These are phyloP conservation scores for Rubia occidens DNA, from an alignment of 305 asterid species.

Conservation along the genomic window DNA sequence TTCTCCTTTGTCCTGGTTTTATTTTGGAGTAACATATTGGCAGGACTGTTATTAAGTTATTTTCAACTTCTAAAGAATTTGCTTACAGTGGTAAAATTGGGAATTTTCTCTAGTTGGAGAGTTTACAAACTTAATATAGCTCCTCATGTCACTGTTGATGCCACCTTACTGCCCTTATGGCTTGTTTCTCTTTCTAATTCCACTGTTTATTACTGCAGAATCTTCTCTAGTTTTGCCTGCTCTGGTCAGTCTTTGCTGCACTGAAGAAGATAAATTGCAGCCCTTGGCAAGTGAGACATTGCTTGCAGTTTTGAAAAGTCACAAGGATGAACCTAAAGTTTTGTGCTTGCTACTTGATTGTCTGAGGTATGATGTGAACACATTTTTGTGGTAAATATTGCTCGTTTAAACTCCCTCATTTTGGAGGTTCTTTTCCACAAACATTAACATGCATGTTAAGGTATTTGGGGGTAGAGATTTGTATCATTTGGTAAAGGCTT, in stretches of 20 bases:
- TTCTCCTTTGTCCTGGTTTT: not conserved
- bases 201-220: conserved; percentile 41
- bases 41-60: not conserved
- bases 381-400: not conserved
- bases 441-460: not conserved
- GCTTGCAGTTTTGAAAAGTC: conserved; percentile 48
- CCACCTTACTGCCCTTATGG: not conserved
- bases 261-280: conserved; percentile 35
- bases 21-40: not conserved
- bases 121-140: not conserved
- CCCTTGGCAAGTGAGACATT: conserved; percentile 40
- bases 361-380: conserved; percentile 44
- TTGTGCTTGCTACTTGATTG: conserved; percentile 71
- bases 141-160: not conserved
- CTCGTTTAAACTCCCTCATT: not conserved
- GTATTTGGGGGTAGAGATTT: not conserved
- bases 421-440: not conserved
- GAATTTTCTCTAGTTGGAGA: not conserved
- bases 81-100: conserved; percentile 1
- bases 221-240: conserved; percentile 55
- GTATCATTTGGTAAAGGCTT: not conserved
- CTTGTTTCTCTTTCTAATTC: conserved; percentile 8
- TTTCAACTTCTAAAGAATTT: not conserved
- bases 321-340: conserved; percentile 56
- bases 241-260: conserved; percentile 53